Evolutionary conservation across 352 stramenopile genomes (phyloP).

Genomic region (Globisporangium megalacanthum): DNA sequence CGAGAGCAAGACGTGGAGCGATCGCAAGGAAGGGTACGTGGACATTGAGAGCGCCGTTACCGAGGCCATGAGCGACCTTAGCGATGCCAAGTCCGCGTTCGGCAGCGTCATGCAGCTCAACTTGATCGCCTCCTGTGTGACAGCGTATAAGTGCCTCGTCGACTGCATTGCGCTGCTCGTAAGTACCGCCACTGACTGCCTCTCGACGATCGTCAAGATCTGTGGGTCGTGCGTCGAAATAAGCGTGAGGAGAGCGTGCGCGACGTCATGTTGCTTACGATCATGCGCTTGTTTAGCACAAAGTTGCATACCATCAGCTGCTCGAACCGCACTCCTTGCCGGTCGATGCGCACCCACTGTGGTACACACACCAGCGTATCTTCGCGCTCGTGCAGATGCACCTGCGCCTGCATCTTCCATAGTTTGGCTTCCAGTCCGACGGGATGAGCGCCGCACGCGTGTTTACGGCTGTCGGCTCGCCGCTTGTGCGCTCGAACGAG

Average conservation of each 20-base stretch:
- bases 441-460: conserved; percentile 51
- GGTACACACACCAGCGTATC: conserved; percentile 66
- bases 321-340: conserved; percentile 65
- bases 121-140: conserved; percentile 56
- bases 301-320: conserved; percentile 79
- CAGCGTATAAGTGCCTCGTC: conserved; percentile 51
- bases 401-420: conserved; percentile 60
- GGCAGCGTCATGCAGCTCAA: conserved; percentile 50
- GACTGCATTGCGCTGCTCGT: conserved; percentile 74
- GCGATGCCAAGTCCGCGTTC: conserved; percentile 56
- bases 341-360: conserved; percentile 62
- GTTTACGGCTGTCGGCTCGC: conserved; percentile 37
- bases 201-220: conserved; percentile 64
- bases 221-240: conserved; percentile 72
- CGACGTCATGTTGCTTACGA: conserved; percentile 56
- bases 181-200: conserved; percentile 63
- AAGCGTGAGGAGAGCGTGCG: conserved; percentile 56
- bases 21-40: conserved; percentile 73
- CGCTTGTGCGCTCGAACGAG: conserved; percentile 54
- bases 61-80: conserved; percentile 64
- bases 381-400: conserved; percentile 82
- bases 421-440: conserved; percentile 74
- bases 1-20: conserved; percentile 79
- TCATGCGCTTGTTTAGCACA: conserved; percentile 49
- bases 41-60: conserved; percentile 65